phyloP scores from a whole-genome alignment of 495 filamentous ascomycete species.

The Zalerion maritima region DNA sequence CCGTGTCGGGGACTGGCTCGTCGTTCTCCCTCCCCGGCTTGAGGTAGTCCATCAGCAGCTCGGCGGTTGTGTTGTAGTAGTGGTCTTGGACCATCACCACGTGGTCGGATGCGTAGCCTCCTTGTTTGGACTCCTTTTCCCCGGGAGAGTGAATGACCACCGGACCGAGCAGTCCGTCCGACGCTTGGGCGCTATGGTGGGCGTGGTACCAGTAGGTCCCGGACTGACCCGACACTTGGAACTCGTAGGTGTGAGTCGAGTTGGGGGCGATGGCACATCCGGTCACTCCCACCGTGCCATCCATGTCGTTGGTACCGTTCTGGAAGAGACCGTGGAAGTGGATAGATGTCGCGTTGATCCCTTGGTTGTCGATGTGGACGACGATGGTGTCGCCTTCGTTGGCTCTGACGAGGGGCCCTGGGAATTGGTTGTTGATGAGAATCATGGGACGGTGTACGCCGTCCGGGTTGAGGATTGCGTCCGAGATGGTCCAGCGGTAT shows the following conservation, averaged over 20 bases:
- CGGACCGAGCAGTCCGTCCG: slow-evolving; percentile 41
- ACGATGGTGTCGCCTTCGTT: slow-evolving; percentile 36
- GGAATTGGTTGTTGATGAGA: slow-evolving; percentile 39
- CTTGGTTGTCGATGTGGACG: slow-evolving; percentile 47
- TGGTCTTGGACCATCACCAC: slow-evolving; percentile 43
- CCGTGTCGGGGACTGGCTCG: slow-evolving; percentile 45
- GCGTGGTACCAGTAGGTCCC: slow-evolving; percentile 28
- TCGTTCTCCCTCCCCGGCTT: slow-evolving; percentile 37
- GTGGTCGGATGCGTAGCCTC: slow-evolving; percentile 34
- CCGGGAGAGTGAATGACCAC: slow-evolving; percentile 33
- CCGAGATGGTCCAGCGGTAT: no score
- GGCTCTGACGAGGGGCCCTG: slow-evolving; percentile 39
- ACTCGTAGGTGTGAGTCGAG: slow-evolving; percentile 26
- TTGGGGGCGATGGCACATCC: slow-evolving; percentile 47
- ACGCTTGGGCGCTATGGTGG: slow-evolving; percentile 19
- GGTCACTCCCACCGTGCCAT: slow-evolving; percentile 43
- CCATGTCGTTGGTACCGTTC: slow-evolving; percentile 47
- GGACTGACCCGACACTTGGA: slow-evolving; percentile 19
- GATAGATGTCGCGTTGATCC: slow-evolving; percentile 39
- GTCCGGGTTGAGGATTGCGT: no score
- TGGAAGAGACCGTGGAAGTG: slow-evolving; percentile 56
- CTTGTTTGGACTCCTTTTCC: slow-evolving; percentile 23
- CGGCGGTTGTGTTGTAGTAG: slow-evolving; percentile 38
- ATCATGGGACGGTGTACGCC: slow-evolving; percentile 36
- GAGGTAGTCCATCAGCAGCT: slow-evolving; percentile 32